phyloP scores from a whole-genome alignment of 2,329 filamentous ascomycete genomes.

The Beauveria sp. region DNA sequence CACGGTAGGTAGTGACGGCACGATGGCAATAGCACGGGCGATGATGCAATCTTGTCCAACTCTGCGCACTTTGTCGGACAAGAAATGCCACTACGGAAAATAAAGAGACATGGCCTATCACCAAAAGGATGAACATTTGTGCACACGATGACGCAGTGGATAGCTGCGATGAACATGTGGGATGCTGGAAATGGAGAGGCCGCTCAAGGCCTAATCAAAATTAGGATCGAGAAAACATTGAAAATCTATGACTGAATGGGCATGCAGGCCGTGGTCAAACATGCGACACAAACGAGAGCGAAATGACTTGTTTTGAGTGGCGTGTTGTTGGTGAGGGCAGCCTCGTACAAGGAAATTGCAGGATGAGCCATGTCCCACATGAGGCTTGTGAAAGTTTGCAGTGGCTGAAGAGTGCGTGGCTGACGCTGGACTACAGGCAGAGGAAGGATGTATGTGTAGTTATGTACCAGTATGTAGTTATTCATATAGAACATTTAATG shows the following conservation, averaged over 20 bases:
- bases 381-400: background rate
- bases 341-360: slow-evolving; percentile 7
- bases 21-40: too few species aligned
- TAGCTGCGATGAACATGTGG: background rate
- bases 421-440: background rate
- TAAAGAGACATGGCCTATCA: too few species aligned
- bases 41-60: too few species aligned
- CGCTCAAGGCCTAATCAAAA: too few species aligned
- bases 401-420: background rate
- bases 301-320: too few species aligned
- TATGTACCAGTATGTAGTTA: too few species aligned
- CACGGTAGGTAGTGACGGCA: too few species aligned
- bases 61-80: too few species aligned
- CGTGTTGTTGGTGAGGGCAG: background rate
- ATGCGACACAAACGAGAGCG: background rate
- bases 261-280: background rate
- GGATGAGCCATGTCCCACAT: slow-evolving; percentile 10
- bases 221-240: background rate
- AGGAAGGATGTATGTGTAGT: too few species aligned
- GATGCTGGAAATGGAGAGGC: background rate
- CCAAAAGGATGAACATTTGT: too few species aligned
- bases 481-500: background rate
- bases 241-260: background rate
- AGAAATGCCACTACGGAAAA: too few species aligned
- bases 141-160: slow-evolving; percentile 2